Percentiles rank a stretch among this genome's conserved stretches.
Evolutionary conservation across 306 rosid genomes (phyloP).

Genomic region (Rosa lucieae): DNA sequence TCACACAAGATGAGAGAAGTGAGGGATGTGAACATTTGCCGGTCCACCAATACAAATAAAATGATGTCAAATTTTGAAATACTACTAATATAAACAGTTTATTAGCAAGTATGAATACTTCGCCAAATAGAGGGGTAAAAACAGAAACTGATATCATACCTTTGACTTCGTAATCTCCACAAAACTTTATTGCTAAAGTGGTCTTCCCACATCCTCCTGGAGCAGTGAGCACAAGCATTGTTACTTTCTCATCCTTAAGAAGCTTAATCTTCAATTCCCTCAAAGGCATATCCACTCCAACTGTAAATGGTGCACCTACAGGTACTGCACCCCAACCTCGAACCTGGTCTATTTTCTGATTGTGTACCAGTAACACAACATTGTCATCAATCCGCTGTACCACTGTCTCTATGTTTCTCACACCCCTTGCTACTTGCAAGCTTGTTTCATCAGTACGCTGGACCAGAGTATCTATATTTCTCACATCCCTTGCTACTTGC

Average conservation of each 20-base stretch:
- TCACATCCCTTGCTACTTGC: too few relatives aligned
- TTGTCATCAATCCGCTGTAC: not conserved
- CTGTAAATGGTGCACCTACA: constrained; percentile 23
- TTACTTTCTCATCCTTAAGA: constrained; percentile 17
- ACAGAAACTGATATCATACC: constrained; percentile 29
- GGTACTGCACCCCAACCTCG: constrained; percentile 37
- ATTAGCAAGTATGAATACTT: not conserved
- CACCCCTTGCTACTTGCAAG: too few relatives aligned
- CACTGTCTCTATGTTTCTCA: too few relatives aligned
- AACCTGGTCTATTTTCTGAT: not conserved
- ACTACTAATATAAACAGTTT: not conserved
- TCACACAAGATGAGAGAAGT: too few relatives aligned
- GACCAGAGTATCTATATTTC: too few relatives aligned
- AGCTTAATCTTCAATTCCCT: constrained; percentile 46
- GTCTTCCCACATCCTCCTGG: constrained; percentile 57
- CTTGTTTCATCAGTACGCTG: too few relatives aligned
- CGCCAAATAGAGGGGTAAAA: not conserved
- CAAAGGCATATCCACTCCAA: constrained; percentile 51
- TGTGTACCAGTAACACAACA: not conserved
- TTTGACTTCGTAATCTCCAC: constrained; percentile 44
- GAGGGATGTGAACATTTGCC: not conserved
- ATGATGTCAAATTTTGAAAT: not conserved
- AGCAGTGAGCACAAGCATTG: constrained; percentile 42
- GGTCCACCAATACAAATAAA: not conserved
- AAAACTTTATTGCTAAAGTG: constrained; percentile 38